Conservation (phyloP, 345 rosid species). For the Sonneratia caseolaris region DNA sequence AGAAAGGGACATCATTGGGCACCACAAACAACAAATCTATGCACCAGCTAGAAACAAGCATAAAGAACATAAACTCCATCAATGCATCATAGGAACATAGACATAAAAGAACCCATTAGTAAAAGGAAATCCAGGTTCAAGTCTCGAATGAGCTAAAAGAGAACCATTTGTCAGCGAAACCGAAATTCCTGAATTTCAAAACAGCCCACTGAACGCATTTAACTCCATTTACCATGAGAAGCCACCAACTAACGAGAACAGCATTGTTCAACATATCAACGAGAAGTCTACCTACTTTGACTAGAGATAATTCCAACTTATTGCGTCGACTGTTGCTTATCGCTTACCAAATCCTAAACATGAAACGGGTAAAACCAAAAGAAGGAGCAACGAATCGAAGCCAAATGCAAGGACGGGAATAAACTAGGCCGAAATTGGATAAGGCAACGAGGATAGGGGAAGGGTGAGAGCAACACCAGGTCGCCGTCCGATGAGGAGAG, state of each 20-base stretch:
- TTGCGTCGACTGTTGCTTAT: background rate
- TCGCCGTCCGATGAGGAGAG: slow-evolving; percentile 61
- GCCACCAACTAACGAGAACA: background rate
- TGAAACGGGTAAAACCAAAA: background rate
- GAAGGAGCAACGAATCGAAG: background rate
- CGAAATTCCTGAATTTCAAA: background rate
- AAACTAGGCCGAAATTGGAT: background rate
- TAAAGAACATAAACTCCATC: background rate
- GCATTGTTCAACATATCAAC: background rate
- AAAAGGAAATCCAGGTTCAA: too few relatives aligned
- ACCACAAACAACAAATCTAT: background rate
- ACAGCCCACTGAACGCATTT: background rate
- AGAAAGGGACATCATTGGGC: background rate
- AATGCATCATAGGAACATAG: background rate
- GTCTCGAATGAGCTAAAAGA: background rate
- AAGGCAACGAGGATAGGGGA: background rate
- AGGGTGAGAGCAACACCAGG: slow-evolving; percentile 13
- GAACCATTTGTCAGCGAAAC: background rate
- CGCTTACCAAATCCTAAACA: background rate
- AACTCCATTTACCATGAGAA: background rate
- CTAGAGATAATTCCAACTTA: background rate
- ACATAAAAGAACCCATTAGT: background rate
- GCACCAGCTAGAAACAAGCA: background rate
- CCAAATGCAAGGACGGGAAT: background rate
- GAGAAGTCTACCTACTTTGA: background rate